Evolutionary conservation across 108 stramenopile genomes (phyloP).

Genomic region (Nitzschia putrida): DNA sequence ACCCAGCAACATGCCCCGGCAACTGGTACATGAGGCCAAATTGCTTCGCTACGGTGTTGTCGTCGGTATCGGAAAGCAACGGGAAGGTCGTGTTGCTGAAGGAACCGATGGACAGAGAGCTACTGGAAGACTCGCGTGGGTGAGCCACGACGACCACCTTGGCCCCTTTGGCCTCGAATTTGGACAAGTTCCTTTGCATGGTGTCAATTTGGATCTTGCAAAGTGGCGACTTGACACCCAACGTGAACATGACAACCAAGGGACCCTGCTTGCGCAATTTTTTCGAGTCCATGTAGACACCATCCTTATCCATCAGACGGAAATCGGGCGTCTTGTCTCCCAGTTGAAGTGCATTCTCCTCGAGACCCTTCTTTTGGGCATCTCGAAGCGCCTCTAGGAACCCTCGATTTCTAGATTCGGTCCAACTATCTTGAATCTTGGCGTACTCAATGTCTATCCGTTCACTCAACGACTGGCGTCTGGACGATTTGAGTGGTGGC

Average conservation of each 20-base stretch:
- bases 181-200: slow-evolving; percentile 11
- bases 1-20: background rate
- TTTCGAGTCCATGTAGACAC: slow-evolving; percentile 5
- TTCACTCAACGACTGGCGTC: background rate
- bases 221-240: slow-evolving; percentile 4
- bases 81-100: background rate
- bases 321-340: slow-evolving; percentile 32
- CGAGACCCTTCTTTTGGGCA: background rate
- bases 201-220: slow-evolving; percentile 11
- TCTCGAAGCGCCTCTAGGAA: slow-evolving; percentile 1
- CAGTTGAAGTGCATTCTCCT: slow-evolving; percentile 1
- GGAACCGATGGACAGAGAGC: background rate
- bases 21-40: slow-evolving; percentile 18
- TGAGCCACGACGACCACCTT: slow-evolving; percentile 16
- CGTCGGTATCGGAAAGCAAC: slow-evolving; percentile 17
- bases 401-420: slow-evolving; percentile 2
- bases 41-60: background rate
- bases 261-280: slow-evolving; percentile 9
- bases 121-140: background rate
- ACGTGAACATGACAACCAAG: slow-evolving; percentile 21
- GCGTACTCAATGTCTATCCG: slow-evolving; percentile 3
- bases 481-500: background rate
- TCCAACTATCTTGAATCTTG: background rate
- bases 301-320: background rate
- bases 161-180: slow-evolving; percentile 34